Base-by-base conservation (phyloP, 1,284 basidiomycete genomes). In the Trametes hirsuta region DNA sequence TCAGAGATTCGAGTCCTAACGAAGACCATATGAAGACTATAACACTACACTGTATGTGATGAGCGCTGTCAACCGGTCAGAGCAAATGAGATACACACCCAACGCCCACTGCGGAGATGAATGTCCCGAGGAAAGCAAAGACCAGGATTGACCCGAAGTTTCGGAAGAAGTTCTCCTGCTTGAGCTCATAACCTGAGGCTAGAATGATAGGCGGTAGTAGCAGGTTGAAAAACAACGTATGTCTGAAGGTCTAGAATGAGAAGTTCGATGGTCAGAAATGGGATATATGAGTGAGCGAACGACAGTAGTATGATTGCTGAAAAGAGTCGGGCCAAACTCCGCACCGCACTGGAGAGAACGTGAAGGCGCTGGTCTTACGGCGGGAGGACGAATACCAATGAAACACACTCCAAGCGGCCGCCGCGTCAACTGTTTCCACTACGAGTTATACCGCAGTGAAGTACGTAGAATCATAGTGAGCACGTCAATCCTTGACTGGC, bases 201-300 rank as follows among this genome's bases (percentile, higher is more conserved):
- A 99, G 81, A 72, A 99, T 99, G 74, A 99, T 99, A 0, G 97
- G 97, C 2, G 97, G 97, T 2, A 99, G 85, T 10, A 99, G 81
- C 10, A 98, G 84, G 75, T 99, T 99, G 81, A 99, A 97, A 84
- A 99, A 98, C 58, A 99, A 83, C 3, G 96, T 98, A 73, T 97
- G 95, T 75, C 94, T 95, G 83, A 97, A 98, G 18, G 93, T 93
- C 93, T 95, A n/a, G 11, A 36, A 21, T n/a, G 49, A 12, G 24
- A 14, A 15, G 21, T n/a, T 24, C 4, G 22, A 34, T 24, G 42
- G 53, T 48, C 39, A 42, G 11, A 25, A 22, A 12, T 4, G 8
- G 8, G 30, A 30, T 30, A 30, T 35, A 18, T n/a, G 30, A 8
- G 15, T 35, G 12, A 11, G 14, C 5, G 30, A 30, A 22, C 9